These are phyloP conservation scores for Spatholobus suberectus DNA, from an alignment of 306 rosid genomes.

Conservation along the genomic window DNA sequence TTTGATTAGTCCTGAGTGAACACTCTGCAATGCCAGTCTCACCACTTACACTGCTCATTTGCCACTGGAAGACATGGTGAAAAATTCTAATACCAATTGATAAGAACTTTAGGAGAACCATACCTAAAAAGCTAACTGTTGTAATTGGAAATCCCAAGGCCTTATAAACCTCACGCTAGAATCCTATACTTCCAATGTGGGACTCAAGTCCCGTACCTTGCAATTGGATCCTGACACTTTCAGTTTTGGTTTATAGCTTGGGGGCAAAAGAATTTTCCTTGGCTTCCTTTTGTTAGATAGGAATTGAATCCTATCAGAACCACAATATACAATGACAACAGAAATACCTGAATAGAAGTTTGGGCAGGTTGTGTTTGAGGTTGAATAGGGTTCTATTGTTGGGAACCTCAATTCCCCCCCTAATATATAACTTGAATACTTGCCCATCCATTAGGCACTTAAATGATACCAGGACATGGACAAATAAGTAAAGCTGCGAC, in stretches of 20 bases:
- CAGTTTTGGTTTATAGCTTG: background rate
- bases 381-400: background rate
- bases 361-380: background rate
- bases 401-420: background rate
- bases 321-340: constrained; percentile 4
- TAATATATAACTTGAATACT: background rate
- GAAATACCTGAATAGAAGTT: background rate
- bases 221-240: background rate
- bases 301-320: background rate
- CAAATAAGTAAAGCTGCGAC: background rate
- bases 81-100: too few relatives aligned
- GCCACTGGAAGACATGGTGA: too few relatives aligned
- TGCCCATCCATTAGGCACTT: background rate
- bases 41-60: background rate
- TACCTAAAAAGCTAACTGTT: too few relatives aligned
- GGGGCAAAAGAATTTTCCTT: background rate
- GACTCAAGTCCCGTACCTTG: too few relatives aligned
- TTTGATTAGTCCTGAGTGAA: background rate
- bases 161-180: too few relatives aligned
- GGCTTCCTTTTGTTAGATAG: background rate
- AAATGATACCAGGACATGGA: background rate
- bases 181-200: too few relatives aligned
- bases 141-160: too few relatives aligned
- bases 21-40: background rate
- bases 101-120: too few relatives aligned